phyloP scores from a whole-genome alignment of 2,329 filamentous ascomycete species.

The Talaromyces rugulosus region DNA sequence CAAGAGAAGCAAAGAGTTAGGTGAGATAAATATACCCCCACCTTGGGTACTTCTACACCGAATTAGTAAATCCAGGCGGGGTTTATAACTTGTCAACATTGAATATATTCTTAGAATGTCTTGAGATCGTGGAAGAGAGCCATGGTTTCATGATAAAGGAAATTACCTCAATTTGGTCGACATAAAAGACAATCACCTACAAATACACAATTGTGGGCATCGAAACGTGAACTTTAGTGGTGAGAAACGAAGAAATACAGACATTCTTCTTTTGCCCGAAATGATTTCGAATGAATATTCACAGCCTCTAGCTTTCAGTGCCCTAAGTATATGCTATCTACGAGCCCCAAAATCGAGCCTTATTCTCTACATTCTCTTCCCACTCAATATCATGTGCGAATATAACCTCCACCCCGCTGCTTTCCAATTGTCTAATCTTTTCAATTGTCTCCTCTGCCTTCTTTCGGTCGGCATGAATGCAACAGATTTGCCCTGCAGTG shows the following conservation, averaged over 20 bases:
- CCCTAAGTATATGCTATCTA: not conserved
- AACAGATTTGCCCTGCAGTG: slow-evolving; percentile 20
- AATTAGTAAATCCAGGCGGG: not conserved
- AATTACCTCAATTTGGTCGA: not conserved
- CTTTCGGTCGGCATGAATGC: slow-evolving; percentile 25
- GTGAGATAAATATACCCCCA: not conserved
- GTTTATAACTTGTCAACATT: not conserved
- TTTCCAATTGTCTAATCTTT: slow-evolving; percentile 18
- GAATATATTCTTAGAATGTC: not conserved
- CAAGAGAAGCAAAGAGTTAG: not conserved
- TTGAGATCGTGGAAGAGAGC: not conserved
- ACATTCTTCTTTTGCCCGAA: no score
- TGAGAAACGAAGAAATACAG: not conserved
- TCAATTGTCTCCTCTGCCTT: slow-evolving; percentile 22
- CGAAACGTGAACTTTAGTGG: not conserved
- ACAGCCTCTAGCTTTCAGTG: not conserved
- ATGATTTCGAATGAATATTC: not conserved
- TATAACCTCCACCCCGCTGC: slow-evolving; percentile 24
- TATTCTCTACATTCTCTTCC: slow-evolving; percentile 17
- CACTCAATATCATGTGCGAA: slow-evolving; percentile 30
- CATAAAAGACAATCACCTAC: no score
- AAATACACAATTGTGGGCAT: no score
- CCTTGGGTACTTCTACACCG: not conserved
- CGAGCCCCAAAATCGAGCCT: slow-evolving; percentile 2
- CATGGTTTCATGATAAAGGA: no score